Evolutionary conservation across 768 basidiomycete genomes (phyloP).

Genomic region (Lactarius deliciosus): DNA sequence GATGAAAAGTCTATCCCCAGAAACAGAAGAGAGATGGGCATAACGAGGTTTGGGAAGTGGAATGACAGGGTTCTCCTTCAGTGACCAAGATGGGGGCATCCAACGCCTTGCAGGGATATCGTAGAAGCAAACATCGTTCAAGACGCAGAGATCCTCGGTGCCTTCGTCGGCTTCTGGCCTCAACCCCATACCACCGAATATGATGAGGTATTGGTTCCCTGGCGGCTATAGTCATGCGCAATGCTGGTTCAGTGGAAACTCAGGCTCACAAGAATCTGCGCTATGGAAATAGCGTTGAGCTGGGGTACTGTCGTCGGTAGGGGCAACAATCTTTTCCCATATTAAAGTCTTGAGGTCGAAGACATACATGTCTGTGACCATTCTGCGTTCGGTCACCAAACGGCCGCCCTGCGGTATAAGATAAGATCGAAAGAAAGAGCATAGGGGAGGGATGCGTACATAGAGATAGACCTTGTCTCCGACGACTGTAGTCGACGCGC

Average conservation of each 20-base stretch:
- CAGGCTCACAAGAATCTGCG: slow-evolving; percentile 70
- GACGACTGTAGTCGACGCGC: slow-evolving; percentile 88
- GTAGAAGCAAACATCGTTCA: slow-evolving; percentile 90
- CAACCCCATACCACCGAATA: slow-evolving; percentile 96
- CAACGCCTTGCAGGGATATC: slow-evolving; percentile 71
- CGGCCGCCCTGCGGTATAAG: slow-evolving; percentile 69
- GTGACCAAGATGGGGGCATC: slow-evolving; percentile 52
- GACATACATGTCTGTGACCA: slow-evolving; percentile 88
- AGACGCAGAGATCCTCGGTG: slow-evolving; percentile 83
- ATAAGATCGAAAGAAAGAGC: not conserved
- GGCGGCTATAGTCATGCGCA: slow-evolving; percentile 22
- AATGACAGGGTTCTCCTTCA: slow-evolving; percentile 42
- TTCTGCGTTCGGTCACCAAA: slow-evolving; percentile 78
- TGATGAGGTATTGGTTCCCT: slow-evolving; percentile 89
- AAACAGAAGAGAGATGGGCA: slow-evolving; percentile 89
- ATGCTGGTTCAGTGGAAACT: not conserved
- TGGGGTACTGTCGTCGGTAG: slow-evolving; percentile 68
- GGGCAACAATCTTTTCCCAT: slow-evolving; percentile 71
- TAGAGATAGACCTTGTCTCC: slow-evolving; percentile 89
- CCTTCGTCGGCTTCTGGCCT: slow-evolving; percentile 59
- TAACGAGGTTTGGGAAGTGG: slow-evolving; percentile 83
- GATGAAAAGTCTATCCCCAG: slow-evolving; percentile 80
- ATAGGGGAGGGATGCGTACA: slow-evolving; percentile 45
- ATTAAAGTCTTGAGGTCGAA: slow-evolving; percentile 80
- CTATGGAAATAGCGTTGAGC: slow-evolving; percentile 93